A percentile compares a stretch with the other conserved stretches of the same genome.
phyloP scores from a whole-genome alignment of 345 rosid species.

The Bruguiera sexangula region DNA sequence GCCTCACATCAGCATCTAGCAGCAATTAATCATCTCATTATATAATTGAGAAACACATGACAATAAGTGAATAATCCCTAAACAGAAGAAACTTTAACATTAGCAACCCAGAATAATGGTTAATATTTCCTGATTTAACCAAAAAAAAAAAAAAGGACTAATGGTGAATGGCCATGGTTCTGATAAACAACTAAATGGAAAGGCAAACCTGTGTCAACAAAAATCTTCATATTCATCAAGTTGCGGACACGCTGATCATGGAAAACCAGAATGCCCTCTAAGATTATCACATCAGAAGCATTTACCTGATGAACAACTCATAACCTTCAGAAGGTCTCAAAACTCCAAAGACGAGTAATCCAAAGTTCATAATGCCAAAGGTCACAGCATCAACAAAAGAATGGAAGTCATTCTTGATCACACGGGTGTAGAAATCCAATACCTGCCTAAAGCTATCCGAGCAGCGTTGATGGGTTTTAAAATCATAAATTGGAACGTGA shows the following conservation, averaged over 20 bases:
- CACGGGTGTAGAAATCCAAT: background rate
- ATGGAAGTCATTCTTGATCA: background rate
- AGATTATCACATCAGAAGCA: constrained; percentile 94
- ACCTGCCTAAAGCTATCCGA: constrained; percentile 93
- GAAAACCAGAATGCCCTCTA: constrained; percentile 96
- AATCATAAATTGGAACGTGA: constrained; percentile 92
- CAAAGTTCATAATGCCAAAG: background rate
- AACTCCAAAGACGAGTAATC: background rate
- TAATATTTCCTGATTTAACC: too few species aligned
- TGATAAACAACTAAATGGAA: constrained; percentile 10
- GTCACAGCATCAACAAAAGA: background rate
- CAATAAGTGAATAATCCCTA: too few species aligned
- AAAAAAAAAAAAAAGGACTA: too few species aligned
- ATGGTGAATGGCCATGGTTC: background rate
- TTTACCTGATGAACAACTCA: constrained; percentile 57
- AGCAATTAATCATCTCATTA: constrained; percentile 26
- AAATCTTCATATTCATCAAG: constrained; percentile 95
- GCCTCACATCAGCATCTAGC: constrained; percentile 99
- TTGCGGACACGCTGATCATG: constrained; percentile 88
- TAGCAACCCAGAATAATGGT: background rate
- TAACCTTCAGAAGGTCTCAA: background rate
- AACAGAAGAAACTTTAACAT: background rate
- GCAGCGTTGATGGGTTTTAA: constrained; percentile 77
- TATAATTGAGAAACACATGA: too few species aligned
- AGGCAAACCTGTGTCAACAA: constrained; percentile 85